Conservation (phyloP, 805 yeast species). For the Wickerhamomyces tratensis region DNA sequence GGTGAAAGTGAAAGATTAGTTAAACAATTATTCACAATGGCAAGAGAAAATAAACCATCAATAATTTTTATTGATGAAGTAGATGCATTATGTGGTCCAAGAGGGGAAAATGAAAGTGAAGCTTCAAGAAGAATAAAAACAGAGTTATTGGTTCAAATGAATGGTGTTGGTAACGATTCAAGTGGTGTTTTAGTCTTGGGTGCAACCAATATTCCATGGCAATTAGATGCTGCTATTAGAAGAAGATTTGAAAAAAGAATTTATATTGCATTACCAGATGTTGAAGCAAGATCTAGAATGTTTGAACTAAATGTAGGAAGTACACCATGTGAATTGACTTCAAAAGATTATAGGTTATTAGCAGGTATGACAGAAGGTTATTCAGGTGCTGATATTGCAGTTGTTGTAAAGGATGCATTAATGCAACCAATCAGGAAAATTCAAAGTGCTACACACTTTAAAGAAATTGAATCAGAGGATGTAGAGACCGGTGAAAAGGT, state of each 20-base stretch:
- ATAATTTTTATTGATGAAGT: conserved; percentile 97
- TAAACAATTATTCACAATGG: conserved; percentile 90
- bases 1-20: conserved; percentile 97
- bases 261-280: conserved; percentile 90
- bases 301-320: conserved; percentile 88
- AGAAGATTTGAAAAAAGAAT: conserved; percentile 94
- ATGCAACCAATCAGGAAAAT: conserved; percentile 97
- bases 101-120: conserved; percentile 97
- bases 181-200: conserved; percentile 90
- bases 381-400: conserved; percentile 95
- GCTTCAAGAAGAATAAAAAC: conserved; percentile 95
- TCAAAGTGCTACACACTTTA: conserved; percentile 94
- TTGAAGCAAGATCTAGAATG: conserved; percentile 88
- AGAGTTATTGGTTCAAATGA: conserved; percentile 94
- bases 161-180: conserved; percentile 95
- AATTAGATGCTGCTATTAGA: conserved; percentile 92
- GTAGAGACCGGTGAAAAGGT: conserved; percentile 18
- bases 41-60: conserved; percentile 91
- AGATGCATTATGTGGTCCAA: conserved; percentile 94
- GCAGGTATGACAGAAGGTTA: conserved; percentile 96
- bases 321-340: conserved; percentile 71
- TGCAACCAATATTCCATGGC: conserved; percentile 99
- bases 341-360: conserved; percentile 64
- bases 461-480: conserved; percentile 35
- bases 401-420: conserved; percentile 91